Base-by-base conservation (phyloP, 805 yeast genomes). In the Teunomyces panamensis region DNA sequence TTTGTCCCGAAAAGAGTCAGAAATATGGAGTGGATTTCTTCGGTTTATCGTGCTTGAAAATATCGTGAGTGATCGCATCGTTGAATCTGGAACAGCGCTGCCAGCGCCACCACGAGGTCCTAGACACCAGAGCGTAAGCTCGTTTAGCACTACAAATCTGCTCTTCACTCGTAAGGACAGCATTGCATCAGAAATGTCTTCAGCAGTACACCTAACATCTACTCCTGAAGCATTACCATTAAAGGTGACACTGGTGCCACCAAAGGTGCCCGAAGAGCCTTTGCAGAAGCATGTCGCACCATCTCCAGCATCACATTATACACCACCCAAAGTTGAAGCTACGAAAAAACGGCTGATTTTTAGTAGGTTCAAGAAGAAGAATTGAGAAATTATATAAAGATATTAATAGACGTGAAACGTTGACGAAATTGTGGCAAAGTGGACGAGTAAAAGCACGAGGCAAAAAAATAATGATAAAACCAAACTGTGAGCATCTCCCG, bases 161-260 rank as follows among this genome's bases (percentile, higher is more conserved):
- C 35, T 37, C 30, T 43, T 47, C 46, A 43, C 49, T 9, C 41
- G 44, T 11, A 37, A 30, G 27, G 42, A 37, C 42, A 43, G 46
- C 11, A 28, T 43, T 5, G 44, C 44, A 20, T 47, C 49, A 9
- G 39, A 37, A 30, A 34, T 30, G 30, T 42, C 44, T 8, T 43
- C 46, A 3, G 32, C 34, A n/a, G 30, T 16, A 28, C 39, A 37
- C 24, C 24, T 20, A 20, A 5, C 24, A 20, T 20, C 24, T 41
- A 29, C 26, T 27, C 17, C 26, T 27, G 39, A 37, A 29, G 27
- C 9, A 14, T 7, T 16, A 8, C 33, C 14, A 24, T 10, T 13
- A 26, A 24, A n/a, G 6, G 41, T 37, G 9, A 28, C n/a, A 13
- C 10, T 10, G 10, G n/a, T 26, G 14, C 16, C 34, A 13, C 14